phyloP scores from a whole-genome alignment of 257 asterid species.

The Jasminum sambac region DNA sequence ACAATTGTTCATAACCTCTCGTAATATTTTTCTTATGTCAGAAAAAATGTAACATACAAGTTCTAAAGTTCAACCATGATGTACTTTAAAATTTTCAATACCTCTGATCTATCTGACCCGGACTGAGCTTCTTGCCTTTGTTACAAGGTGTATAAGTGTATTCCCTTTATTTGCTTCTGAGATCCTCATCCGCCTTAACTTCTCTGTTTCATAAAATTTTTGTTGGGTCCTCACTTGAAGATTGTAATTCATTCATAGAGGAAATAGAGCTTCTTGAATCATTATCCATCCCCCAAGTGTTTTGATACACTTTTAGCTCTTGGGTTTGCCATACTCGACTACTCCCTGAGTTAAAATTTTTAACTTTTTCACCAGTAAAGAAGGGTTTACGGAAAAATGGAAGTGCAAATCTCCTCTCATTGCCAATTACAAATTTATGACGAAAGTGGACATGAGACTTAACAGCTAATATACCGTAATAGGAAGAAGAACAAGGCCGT shows the following conservation, averaged over 20 bases:
- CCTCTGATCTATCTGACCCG: conserved; percentile 25
- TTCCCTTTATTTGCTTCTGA: conserved; percentile 53
- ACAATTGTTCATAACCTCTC: no score
- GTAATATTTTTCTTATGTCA: no score
- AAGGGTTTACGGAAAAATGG: conserved; percentile 39
- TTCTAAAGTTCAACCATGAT: no score
- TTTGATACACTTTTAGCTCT: conserved; percentile 11
- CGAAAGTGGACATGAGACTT: conserved; percentile 40
- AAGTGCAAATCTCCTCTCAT: conserved; percentile 49
- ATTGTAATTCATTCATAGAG: conserved; percentile 33
- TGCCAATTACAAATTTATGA: conserved; percentile 34
- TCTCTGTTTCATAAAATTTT: conserved; percentile 37
- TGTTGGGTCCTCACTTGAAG: conserved; percentile 46
- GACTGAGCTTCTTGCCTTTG: conserved; percentile 55
- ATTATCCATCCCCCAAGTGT: conserved; percentile 39
- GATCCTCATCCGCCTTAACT: conserved; percentile 46
- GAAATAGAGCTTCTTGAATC: conserved; percentile 39
- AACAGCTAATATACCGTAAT: conserved; percentile 45
- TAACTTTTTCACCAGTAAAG: conserved; percentile 33
- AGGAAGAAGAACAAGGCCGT: conserved; percentile 73
- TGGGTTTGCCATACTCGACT: conserved; percentile 33
- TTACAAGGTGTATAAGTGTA: conserved; percentile 56
- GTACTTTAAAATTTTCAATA: no score
- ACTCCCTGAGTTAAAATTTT: conserved; percentile 33
- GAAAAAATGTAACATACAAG: no score